phyloP scores from a whole-genome alignment of 768 basidiomycete genomes.

The Gloeopeniophorella convolvens region DNA sequence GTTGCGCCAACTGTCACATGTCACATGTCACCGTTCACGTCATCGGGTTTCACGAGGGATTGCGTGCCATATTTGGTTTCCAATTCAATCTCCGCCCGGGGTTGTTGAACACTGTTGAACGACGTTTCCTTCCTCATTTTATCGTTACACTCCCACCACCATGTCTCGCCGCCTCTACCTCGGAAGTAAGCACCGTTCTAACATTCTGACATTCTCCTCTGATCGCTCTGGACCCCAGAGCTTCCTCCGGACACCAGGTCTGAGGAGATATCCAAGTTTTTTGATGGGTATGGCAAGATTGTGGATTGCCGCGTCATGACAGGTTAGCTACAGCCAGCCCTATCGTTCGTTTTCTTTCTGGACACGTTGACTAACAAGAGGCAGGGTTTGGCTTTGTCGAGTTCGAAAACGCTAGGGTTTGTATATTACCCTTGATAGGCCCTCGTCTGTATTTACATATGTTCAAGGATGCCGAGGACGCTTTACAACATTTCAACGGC shows the following conservation, averaged over 20 bases:
- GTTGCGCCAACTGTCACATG: too few species aligned
- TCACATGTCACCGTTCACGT: too few species aligned
- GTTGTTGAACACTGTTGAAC: neutral
- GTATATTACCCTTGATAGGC: conserved; percentile 8
- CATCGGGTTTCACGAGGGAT: neutral
- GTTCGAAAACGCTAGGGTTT: conserved; percentile 79
- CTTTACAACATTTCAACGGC: conserved; percentile 78
- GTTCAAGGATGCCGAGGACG: conserved; percentile 88
- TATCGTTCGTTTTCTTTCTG: neutral
- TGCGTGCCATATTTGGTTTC: conserved; percentile 16
- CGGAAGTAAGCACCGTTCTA: conserved; percentile 50
- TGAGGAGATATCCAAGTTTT: conserved; percentile 82
- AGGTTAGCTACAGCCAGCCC: conserved; percentile 48
- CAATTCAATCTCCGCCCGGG: conserved; percentile 16
- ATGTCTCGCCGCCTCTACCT: conserved; percentile 86
- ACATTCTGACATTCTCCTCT: neutral
- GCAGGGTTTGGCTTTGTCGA: conserved; percentile 95
- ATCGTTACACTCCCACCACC: conserved; percentile 27
- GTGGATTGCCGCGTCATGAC: conserved; percentile 94
- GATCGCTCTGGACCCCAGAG: conserved; percentile 37
- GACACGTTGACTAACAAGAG: neutral
- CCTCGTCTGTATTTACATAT: conserved; percentile 11
- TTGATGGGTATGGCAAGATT: conserved; percentile 85
- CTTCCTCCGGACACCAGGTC: conserved; percentile 78
- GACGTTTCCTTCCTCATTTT: conserved; percentile 9